Conservation (phyloP, 1,284 basidiomycete species). For the Cystobasidium slooffiae region DNA sequence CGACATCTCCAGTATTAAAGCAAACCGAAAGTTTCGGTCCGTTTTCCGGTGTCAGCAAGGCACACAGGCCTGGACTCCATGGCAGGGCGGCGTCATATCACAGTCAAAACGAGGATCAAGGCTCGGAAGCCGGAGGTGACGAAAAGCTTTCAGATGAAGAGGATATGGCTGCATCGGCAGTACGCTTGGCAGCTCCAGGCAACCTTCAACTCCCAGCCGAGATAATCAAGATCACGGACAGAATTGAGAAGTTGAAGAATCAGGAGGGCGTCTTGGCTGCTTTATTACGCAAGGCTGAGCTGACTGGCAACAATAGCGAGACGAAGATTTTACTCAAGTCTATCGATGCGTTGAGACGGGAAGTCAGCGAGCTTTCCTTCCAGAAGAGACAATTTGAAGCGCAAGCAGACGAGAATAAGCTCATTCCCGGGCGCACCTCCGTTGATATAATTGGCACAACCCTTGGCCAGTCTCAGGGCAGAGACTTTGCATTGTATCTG, state of each 20-base stretch:
- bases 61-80: constrained; percentile 1
- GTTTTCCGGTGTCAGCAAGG: not conserved
- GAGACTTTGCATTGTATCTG: constrained; percentile 88
- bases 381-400: constrained; percentile 89
- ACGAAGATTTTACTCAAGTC: constrained; percentile 79
- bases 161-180: not conserved
- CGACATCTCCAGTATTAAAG: not conserved
- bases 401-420: constrained; percentile 81
- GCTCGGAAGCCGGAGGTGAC: constrained; percentile 4
- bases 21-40: not conserved
- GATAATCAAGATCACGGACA: constrained; percentile 73
- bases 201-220: constrained; percentile 83
- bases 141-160: constrained; percentile 11
- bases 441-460: constrained; percentile 74
- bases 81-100: constrained; percentile 1
- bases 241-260: constrained; percentile 73
- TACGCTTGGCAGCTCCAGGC: constrained; percentile 69
- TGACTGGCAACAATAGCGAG: constrained; percentile 86
- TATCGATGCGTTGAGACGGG: constrained; percentile 76
- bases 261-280: constrained; percentile 83
- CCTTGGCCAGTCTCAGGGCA: constrained; percentile 75
- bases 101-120: constrained; percentile 8
- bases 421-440: constrained; percentile 76
- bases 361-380: constrained; percentile 80
- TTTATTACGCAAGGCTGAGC: constrained; percentile 87